These are phyloP conservation scores for Neonectria sp. DNA, from an alignment of 2,329 filamentous ascomycete genomes.

Conservation along the genomic window DNA sequence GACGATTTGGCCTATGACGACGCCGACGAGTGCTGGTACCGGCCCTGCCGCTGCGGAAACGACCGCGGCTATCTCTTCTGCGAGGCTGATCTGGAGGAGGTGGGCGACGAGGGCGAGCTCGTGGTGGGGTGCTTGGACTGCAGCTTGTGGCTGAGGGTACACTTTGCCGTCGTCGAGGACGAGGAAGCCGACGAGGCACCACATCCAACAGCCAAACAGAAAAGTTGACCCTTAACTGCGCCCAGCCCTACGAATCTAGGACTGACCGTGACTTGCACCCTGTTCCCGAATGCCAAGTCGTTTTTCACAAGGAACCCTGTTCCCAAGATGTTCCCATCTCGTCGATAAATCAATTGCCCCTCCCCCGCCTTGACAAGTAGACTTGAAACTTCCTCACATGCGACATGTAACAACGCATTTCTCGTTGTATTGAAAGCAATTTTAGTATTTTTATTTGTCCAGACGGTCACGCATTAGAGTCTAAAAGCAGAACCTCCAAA, in stretches of 20 bases:
- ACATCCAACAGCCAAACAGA: slow-evolving; percentile 34
- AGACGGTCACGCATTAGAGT: slow-evolving; percentile 70
- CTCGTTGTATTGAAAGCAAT: slow-evolving; percentile 58
- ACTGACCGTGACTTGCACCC: neutral
- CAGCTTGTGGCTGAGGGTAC: slow-evolving; percentile 76
- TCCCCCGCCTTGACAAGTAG: slow-evolving; percentile 10
- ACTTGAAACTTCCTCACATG: slow-evolving; percentile 5
- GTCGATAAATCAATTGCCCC: slow-evolving; percentile 1
- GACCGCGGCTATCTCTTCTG: slow-evolving; percentile 70
- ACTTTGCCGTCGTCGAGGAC: slow-evolving; percentile 70
- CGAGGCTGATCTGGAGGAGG: slow-evolving; percentile 73
- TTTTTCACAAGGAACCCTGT: neutral
- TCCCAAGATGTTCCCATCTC: neutral
- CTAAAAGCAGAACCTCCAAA: slow-evolving; percentile 68
- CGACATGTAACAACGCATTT: slow-evolving; percentile 34
- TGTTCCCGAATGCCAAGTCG: neutral
- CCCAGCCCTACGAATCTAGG: neutral
- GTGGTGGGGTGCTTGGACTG: slow-evolving; percentile 77
- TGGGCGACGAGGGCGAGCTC: slow-evolving; percentile 70
- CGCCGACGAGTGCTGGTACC: slow-evolving; percentile 65
- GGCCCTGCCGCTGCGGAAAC: slow-evolving; percentile 76
- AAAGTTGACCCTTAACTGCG: slow-evolving; percentile 38
- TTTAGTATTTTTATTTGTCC: slow-evolving; percentile 70
- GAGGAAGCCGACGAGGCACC: slow-evolving; percentile 45
- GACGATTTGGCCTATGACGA: slow-evolving; percentile 74